Conservation (phyloP, 192 early-diverging fungal species). For the Coemansia sp. region DNA sequence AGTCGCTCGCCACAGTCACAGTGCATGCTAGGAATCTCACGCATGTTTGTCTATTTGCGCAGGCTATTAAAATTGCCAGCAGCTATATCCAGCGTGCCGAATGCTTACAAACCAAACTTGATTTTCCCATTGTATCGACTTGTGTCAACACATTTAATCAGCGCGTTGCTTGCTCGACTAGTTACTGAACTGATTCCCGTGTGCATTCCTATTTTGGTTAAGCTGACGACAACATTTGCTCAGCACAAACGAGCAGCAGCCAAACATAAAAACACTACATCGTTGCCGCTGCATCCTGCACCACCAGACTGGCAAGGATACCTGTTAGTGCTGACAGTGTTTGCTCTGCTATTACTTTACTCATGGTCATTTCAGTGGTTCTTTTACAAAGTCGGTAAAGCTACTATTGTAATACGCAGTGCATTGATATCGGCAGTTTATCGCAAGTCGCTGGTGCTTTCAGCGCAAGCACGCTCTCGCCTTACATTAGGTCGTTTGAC, state of each 20-base stretch:
- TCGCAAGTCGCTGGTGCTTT: slow-evolving; percentile 59
- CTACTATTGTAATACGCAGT: slow-evolving; percentile 33
- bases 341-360: slow-evolving; percentile 39
- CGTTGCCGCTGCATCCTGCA: no score
- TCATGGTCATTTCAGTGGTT: slow-evolving; percentile 56
- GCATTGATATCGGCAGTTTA: slow-evolving; percentile 58
- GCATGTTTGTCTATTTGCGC: not conserved
- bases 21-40: no score
- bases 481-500: slow-evolving; percentile 37
- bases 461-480: slow-evolving; percentile 41
- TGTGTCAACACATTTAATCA: slow-evolving; percentile 18
- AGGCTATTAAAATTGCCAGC: not conserved
- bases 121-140: slow-evolving; percentile 20
- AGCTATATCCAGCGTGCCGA: not conserved
- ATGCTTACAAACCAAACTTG: slow-evolving; percentile 1
- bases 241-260: slow-evolving; percentile 37
- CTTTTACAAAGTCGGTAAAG: slow-evolving; percentile 44
- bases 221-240: slow-evolving; percentile 35
- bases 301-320: slow-evolving; percentile 54
- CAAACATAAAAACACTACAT: slow-evolving; percentile 7
- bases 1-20: no score
- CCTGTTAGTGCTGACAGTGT: slow-evolving; percentile 43
- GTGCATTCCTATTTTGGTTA: slow-evolving; percentile 42
- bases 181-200: slow-evolving; percentile 42
- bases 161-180: slow-evolving; percentile 32